Evolutionary conservation across 371 early-diverging fungal genomes (phyloP), one percentile per base, ranked within the genome.

Genomic region (Mucor irregularis): DNA sequence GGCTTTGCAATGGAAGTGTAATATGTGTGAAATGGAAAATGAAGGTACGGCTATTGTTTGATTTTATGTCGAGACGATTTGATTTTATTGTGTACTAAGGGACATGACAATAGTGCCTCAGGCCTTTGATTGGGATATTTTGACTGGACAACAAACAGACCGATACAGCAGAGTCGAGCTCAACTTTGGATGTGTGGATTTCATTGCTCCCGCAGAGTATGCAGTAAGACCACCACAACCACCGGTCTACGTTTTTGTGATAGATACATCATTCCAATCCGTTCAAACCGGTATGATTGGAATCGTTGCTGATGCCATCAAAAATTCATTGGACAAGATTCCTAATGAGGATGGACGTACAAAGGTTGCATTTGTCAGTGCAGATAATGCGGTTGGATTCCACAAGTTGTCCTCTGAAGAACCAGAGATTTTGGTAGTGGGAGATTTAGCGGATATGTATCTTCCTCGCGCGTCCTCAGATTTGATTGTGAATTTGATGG

Each of bases 151-250:
- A 42, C 83, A 78, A 26, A 70, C 78, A 11, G 87, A 94, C 69
- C 82, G 92, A 24, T 83, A 87, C 81, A 63, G 72, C 44, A 80
- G 92, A 24, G 71, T 84, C 9, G 93, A 93, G 56, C 69, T 93
- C 78, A 91, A 72, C 47, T 73, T 85, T 64, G 68, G 84, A 5
- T 86, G 87, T 40, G 86, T 91, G 0, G 94, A 94, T 65, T 91
- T 85, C 61, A 66, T 92, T 44, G 93, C 93, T 10, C 90, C 94
- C 13, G 73, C 84, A 22, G 91, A 91, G 56, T 90, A 90, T 70
- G 90, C 90, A 75, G 81, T 87, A 9, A 71, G 83, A 5, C 91
- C 94, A 31, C 94, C 94, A 16, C 92, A 90, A 68, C 92, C 94
- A 9, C 89, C 90, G 14, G 90, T 90, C 5, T 82, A 85, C 34